Evolutionary conservation across 169 alveolate species (phyloP).

Genomic region (Theileria luwenshuni): DNA sequence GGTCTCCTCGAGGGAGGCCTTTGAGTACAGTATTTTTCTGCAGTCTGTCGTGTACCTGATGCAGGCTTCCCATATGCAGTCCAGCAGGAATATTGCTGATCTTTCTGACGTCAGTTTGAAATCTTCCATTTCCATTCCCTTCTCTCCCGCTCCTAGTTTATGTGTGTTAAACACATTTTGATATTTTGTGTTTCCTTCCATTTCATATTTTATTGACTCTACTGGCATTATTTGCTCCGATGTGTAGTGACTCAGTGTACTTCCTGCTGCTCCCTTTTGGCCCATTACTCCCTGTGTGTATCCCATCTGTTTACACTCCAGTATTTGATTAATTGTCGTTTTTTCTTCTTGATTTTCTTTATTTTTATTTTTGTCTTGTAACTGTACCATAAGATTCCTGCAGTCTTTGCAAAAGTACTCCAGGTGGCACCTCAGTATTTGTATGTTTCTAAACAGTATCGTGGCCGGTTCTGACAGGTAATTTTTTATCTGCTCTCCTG

Average conservation of each 20-base stretch:
- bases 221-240: conserved; percentile 1
- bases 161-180: conserved; percentile 3
- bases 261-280: background rate
- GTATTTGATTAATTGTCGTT: conserved; percentile 15
- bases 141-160: conserved; percentile 3
- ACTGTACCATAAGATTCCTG: conserved; percentile 58
- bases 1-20: conserved; percentile 52
- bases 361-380: background rate
- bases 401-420: conserved; percentile 69
- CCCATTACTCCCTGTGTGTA: background rate
- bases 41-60: conserved; percentile 65
- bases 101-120: conserved; percentile 66
- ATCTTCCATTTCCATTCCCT: conserved; percentile 28
- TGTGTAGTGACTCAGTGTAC: background rate
- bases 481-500: conserved; percentile 59
- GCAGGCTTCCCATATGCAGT: conserved; percentile 70
- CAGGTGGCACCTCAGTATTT: conserved; percentile 64
- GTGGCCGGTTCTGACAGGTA: conserved; percentile 61
- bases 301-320: background rate
- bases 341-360: background rate
- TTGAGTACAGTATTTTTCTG: conserved; percentile 54
- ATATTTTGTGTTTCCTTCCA: background rate
- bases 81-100: conserved; percentile 60
- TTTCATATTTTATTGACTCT: background rate
- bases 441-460: conserved; percentile 63